phyloP scores from a whole-genome alignment of 1,139 yeast species.

The Sugiyamaella pinicola region DNA sequence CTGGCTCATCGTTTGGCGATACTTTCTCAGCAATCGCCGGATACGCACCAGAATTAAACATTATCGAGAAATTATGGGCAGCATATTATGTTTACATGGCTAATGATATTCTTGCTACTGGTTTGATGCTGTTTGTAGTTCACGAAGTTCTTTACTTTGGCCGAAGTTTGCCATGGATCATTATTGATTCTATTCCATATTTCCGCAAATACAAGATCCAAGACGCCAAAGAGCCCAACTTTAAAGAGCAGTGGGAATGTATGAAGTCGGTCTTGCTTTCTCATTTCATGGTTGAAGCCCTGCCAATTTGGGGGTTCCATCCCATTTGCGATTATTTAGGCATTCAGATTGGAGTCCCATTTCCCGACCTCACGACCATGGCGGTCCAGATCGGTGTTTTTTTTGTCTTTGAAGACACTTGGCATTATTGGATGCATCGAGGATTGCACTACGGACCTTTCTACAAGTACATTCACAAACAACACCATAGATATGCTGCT shows the following conservation, averaged over 20 bases:
- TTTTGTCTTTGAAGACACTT: constrained; percentile 84
- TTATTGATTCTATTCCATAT: constrained; percentile 74
- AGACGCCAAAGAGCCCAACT: constrained; percentile 73
- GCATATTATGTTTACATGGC: constrained; percentile 75
- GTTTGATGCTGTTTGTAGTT: constrained; percentile 69
- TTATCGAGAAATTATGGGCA: constrained; percentile 75
- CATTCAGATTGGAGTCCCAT: constrained; percentile 76
- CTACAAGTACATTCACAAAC: constrained; percentile 91
- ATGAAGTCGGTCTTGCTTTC: constrained; percentile 78
- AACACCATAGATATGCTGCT: constrained; percentile 95
- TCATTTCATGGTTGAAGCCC: constrained; percentile 88
- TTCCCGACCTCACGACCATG: constrained; percentile 64
- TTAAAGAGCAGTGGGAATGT: constrained; percentile 90
- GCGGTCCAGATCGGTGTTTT: constrained; percentile 67
- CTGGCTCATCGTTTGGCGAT: constrained; percentile 29
- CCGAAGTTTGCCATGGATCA: constrained; percentile 83
- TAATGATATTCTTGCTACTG: constrained; percentile 83
- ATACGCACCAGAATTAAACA: constrained; percentile 29
- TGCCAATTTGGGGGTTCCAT: constrained; percentile 96
- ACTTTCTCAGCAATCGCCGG: constrained; percentile 26
- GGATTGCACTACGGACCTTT: constrained; percentile 83
- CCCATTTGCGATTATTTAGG: constrained; percentile 82
- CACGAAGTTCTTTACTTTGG: constrained; percentile 87
- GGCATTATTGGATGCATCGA: constrained; percentile 97
- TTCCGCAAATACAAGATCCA: constrained; percentile 80